A percentile compares a stretch with the other conserved stretches of the same genome.
Evolutionary conservation across 345 rosid genomes (phyloP).

Genomic region (Populus davidiana): DNA sequence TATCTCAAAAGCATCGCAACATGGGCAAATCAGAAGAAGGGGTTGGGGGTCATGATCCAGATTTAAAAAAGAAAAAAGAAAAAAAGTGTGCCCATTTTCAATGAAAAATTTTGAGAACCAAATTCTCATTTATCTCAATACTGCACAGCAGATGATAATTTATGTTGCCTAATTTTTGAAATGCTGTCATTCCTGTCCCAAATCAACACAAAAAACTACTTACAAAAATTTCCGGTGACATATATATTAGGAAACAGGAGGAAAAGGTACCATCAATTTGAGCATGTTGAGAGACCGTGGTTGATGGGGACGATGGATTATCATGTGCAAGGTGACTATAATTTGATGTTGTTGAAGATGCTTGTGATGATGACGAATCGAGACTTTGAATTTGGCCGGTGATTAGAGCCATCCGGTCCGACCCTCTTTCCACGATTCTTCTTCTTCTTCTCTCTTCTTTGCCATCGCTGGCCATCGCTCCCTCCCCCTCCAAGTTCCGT

Average conservation of each 20-base stretch:
- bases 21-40: too few species aligned
- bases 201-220: too few species aligned
- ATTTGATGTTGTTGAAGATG: constrained; percentile 1
- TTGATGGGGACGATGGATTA: constrained; percentile 8
- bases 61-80: too few species aligned
- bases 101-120: neutral
- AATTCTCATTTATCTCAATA: neutral
- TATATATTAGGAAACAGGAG: neutral
- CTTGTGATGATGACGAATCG: neutral
- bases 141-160: neutral
- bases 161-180: too few species aligned
- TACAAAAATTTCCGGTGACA: too few species aligned
- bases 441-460: constrained; percentile 47
- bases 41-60: too few species aligned
- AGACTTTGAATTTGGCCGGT: constrained; percentile 37
- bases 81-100: too few species aligned
- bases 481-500: neutral
- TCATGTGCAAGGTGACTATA: neutral
- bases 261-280: constrained; percentile 2
- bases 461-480: constrained; percentile 13
- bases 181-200: too few species aligned
- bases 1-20: too few species aligned
- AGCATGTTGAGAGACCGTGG: neutral
- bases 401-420: constrained; percentile 55
- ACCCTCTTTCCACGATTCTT: constrained; percentile 49